A percentile compares a stretch with the other conserved stretches of the same genome.
These are phyloP conservation scores for Naganishia kalamii DNA, from an alignment of 768 basidiomycete genomes.

Conservation along the genomic window DNA sequence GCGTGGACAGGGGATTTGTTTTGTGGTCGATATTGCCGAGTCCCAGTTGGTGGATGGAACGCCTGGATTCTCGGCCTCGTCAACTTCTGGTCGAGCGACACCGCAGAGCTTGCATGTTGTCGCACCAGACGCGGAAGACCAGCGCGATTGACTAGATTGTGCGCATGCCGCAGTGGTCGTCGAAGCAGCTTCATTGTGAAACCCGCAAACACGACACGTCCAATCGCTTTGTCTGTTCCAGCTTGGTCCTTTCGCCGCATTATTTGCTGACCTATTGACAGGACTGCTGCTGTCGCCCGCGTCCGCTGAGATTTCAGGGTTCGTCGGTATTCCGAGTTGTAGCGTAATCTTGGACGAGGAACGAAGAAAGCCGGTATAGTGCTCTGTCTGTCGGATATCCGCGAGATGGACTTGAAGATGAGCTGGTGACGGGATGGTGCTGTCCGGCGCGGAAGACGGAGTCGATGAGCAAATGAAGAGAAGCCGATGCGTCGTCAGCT, in stretches of 20 bases:
- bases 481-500: constrained; percentile 74
- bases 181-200: constrained; percentile 53
- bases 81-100: constrained; percentile 51
- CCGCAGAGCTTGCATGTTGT: constrained; percentile 71
- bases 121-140: neutral
- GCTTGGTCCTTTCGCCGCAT: no score
- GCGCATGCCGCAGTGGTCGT: neutral
- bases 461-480: constrained; percentile 57
- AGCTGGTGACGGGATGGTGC: constrained; percentile 49
- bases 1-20: constrained; percentile 61
- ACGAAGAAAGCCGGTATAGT: constrained; percentile 82
- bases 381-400: constrained; percentile 67
- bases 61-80: neutral
- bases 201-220: constrained; percentile 79
- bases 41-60: neutral
- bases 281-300: constrained; percentile 19
- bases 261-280: neutral
- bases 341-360: constrained; percentile 85
- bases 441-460: neutral
- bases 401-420: constrained; percentile 67
- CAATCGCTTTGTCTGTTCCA: constrained; percentile 27
- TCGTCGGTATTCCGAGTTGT: constrained; percentile 51
- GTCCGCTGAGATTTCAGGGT: constrained; percentile 20
- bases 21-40: neutral
- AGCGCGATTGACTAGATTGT: constrained; percentile 4